phyloP scores from a whole-genome alignment of 768 basidiomycete species.

The Trametes meyenii region DNA sequence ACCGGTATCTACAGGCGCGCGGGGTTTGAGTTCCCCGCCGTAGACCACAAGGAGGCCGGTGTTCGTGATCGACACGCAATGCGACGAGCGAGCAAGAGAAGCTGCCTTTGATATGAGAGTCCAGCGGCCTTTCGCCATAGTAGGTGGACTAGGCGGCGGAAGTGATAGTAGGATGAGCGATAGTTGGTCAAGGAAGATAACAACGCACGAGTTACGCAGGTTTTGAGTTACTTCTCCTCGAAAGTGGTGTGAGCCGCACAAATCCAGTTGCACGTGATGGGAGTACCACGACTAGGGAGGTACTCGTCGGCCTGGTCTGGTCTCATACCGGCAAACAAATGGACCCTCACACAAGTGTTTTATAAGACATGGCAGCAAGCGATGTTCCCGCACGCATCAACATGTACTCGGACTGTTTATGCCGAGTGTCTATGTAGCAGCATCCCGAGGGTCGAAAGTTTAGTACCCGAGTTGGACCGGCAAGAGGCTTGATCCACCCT shows the following conservation, averaged over 20 bases:
- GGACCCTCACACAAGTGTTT: too few species aligned
- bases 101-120: conserved; percentile 29
- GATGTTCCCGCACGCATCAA: too few species aligned
- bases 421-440: too few species aligned
- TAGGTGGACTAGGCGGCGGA: not conserved
- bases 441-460: too few species aligned
- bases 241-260: not conserved
- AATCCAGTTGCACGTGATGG: not conserved
- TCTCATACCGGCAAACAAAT: not conserved
- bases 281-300: not conserved
- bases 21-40: conserved; percentile 47
- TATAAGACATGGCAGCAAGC: too few species aligned
- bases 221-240: not conserved
- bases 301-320: not conserved
- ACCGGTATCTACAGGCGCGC: conserved; percentile 43
- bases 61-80: conserved; percentile 38
- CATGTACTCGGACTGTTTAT: too few species aligned
- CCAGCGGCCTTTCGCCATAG: conserved; percentile 33
- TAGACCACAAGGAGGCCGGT: conserved; percentile 40
- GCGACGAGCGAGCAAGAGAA: conserved; percentile 44
- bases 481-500: too few species aligned
- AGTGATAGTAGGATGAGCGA: not conserved
- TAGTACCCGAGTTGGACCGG: too few species aligned
- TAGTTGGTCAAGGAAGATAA: not conserved
- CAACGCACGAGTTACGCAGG: too few species aligned